Conservation (phyloP, 257 asterid genomes). For the Galeopsis tetrahit region DNA sequence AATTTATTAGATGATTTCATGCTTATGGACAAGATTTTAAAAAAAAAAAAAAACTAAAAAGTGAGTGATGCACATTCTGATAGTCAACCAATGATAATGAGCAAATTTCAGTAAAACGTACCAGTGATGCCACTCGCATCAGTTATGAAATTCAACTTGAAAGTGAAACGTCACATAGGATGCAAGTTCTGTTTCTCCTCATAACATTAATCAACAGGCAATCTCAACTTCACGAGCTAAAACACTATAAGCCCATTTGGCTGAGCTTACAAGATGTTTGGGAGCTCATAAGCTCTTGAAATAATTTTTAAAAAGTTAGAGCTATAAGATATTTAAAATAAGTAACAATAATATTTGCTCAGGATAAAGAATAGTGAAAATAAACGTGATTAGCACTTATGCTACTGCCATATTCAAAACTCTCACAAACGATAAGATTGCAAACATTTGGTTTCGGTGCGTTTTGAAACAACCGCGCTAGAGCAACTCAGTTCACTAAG, state of each 20-base stretch:
- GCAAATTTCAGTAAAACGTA: slow-evolving; percentile 6
- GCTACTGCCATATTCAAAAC: not conserved
- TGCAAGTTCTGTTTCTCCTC: slow-evolving; percentile 4
- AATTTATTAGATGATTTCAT: not conserved
- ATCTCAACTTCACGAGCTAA: not conserved
- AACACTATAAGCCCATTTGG: not conserved
- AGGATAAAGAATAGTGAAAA: not conserved
- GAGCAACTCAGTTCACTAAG: slow-evolving; percentile 6
- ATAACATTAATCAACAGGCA: not conserved
- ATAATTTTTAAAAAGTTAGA: no score
- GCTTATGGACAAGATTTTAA: not conserved
- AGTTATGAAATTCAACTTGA: not conserved
- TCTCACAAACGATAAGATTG: not conserved
- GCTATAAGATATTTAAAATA: not conserved
- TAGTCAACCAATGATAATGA: not conserved
- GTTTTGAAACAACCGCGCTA: not conserved
- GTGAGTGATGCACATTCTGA: not conserved
- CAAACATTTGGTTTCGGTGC: not conserved
- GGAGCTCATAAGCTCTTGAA: no score
- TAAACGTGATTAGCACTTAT: not conserved
- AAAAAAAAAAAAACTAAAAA: slow-evolving; percentile 5
- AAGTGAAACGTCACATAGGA: slow-evolving; percentile 19
- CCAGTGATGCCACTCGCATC: not conserved
- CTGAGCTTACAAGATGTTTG: no score
- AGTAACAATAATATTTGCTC: slow-evolving; percentile 1